A percentile compares a stretch with the other conserved stretches of the same genome.
Conservation (phyloP, 345 rosid genomes). For the Erodium maritimum region DNA sequence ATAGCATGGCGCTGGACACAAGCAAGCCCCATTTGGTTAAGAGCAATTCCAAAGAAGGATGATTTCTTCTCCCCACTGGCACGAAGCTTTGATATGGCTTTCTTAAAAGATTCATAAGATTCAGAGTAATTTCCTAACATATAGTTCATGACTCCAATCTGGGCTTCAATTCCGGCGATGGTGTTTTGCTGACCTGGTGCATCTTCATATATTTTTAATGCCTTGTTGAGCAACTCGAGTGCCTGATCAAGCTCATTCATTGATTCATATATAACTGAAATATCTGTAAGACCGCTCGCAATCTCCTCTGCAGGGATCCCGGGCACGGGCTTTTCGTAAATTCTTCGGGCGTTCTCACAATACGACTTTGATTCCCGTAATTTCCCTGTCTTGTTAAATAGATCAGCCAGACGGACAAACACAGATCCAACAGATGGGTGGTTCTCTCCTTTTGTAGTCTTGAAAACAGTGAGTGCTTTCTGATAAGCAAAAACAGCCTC, state of each 20-base stretch:
- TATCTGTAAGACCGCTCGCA: conserved; percentile 75
- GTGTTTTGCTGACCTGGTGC: conserved; percentile 72
- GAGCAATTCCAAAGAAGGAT: conserved; percentile 73
- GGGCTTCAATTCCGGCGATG: conserved; percentile 83
- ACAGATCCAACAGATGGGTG: conserved; percentile 78
- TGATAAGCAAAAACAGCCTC: conserved; percentile 82
- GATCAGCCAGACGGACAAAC: conserved; percentile 77
- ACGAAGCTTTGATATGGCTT: conserved; percentile 53
- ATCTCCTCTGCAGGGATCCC: conserved; percentile 68
- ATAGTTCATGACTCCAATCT: conserved; percentile 82
- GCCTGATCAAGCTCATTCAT: conserved; percentile 79
- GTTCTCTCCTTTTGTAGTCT: conserved; percentile 72
- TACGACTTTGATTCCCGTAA: conserved; percentile 70
- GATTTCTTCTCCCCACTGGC: conserved; percentile 70
- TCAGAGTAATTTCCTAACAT: conserved; percentile 73
- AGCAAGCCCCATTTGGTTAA: conserved; percentile 91
- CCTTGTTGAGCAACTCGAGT: conserved; percentile 60
- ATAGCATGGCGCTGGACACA: conserved; percentile 62
- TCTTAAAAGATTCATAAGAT: conserved; percentile 55
- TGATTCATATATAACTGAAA: conserved; percentile 76
- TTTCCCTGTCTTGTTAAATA: conserved; percentile 70
- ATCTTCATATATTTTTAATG: conserved; percentile 49
- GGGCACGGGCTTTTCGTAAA: conserved; percentile 51
- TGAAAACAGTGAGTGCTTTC: conserved; percentile 73
- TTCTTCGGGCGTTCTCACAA: conserved; percentile 73